These are phyloP conservation scores for Mycena galopus DNA, from an alignment of 768 basidiomycete genomes.

Conservation along the genomic window DNA sequence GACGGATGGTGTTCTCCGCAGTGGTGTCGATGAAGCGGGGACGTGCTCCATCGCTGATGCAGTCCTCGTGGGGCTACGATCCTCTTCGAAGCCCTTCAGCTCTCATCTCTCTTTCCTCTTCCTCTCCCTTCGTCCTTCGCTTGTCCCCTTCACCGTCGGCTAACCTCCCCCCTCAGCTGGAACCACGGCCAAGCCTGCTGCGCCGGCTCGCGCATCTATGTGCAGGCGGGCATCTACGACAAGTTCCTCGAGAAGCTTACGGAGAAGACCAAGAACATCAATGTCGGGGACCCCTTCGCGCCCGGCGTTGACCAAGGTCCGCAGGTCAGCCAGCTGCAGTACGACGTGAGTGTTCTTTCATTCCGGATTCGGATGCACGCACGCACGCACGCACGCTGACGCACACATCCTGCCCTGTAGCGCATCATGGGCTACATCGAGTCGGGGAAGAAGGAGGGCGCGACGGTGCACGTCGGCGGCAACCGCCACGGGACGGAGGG, in stretches of 20 bases:
- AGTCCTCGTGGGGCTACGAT: no score
- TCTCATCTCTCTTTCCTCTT: neutral
- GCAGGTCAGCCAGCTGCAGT: conserved; percentile 66
- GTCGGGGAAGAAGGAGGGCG: conserved; percentile 79
- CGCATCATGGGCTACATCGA: conserved; percentile 85
- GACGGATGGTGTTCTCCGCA: no score
- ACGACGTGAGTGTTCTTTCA: conserved; percentile 46
- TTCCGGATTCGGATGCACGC: no score
- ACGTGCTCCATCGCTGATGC: no score
- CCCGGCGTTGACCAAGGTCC: conserved; percentile 72
- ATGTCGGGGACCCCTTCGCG: conserved; percentile 70
- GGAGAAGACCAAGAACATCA: conserved; percentile 61
- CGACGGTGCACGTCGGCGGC: conserved; percentile 75
- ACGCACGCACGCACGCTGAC: neutral
- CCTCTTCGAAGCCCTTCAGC: no score
- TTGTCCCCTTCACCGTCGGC: neutral
- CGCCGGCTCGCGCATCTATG: conserved; percentile 86
- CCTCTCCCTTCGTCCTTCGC: neutral
- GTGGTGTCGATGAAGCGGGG: no score
- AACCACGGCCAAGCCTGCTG: conserved; percentile 84
- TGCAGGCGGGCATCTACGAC: conserved; percentile 86
- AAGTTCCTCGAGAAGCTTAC: conserved; percentile 73
- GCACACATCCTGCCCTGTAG: no score
- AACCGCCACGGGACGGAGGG: conserved; percentile 61
- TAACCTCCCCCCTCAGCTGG: conserved; percentile 50